Evolutionary conservation across 495 filamentous ascomycete species (phyloP).

Genomic region (Penicillium argentinense): DNA sequence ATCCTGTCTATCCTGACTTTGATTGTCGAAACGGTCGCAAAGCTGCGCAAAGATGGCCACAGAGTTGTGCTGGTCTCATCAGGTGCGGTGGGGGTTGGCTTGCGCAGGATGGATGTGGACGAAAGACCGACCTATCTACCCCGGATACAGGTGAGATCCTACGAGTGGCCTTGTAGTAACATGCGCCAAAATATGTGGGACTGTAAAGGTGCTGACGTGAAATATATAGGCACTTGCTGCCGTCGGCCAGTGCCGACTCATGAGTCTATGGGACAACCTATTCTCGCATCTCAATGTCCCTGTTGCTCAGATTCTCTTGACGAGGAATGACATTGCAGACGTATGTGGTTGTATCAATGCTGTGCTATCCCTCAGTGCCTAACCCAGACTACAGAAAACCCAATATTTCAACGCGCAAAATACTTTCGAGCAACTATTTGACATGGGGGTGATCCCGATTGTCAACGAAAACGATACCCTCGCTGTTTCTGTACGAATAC

Average conservation of each 20-base stretch:
- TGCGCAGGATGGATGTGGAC: conserved; percentile 86
- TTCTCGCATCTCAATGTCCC: conserved; percentile 86
- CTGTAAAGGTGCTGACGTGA: conserved; percentile 8
- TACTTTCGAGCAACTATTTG: conserved; percentile 82
- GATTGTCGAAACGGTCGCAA: conserved; percentile 90
- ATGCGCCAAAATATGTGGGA: too few species aligned
- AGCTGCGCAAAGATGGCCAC: conserved; percentile 85
- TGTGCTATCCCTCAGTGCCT: conserved; percentile 1
- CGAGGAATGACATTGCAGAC: conserved; percentile 96
- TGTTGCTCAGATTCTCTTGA: conserved; percentile 90
- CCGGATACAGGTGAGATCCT: conserved; percentile 68
- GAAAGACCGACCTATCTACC: conserved; percentile 85
- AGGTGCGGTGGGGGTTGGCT: conserved; percentile 90
- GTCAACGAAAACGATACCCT: conserved; percentile 99
- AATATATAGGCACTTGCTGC: conserved; percentile 79
- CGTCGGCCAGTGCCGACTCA: conserved; percentile 92
- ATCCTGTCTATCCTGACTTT: conserved; percentile 83
- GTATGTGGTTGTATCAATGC: conserved; percentile 45
- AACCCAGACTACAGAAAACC: conserved; percentile 58
- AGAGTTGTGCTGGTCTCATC: conserved; percentile 94
- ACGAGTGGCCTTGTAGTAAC: too few species aligned
- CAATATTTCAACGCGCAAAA: conserved; percentile 97
- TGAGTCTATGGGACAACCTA: conserved; percentile 91
- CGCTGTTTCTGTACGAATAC: conserved; percentile 73
- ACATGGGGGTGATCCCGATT: conserved; percentile 96